These are phyloP conservation scores for Tausonia pullulans DNA, from an alignment of 1,284 basidiomycete species.

Conservation along the genomic window DNA sequence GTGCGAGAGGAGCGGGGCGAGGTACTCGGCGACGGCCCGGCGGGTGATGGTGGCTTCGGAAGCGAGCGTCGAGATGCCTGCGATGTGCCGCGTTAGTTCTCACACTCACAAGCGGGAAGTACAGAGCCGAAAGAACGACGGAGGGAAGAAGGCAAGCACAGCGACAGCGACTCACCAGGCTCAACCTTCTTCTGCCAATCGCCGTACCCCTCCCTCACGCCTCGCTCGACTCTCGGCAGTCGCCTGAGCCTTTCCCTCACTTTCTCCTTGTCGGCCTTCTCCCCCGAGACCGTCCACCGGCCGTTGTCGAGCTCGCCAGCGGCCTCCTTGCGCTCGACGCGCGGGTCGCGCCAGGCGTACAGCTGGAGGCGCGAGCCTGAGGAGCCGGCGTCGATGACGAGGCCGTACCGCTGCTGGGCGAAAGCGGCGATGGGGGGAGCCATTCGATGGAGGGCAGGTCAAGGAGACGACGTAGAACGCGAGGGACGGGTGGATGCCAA, in stretches of 20 bases:
- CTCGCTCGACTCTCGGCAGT: conserved; percentile 83
- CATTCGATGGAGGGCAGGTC: not conserved
- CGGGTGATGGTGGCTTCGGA: conserved; percentile 40
- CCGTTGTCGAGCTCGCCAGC: conserved; percentile 22
- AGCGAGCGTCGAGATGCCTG: conserved; percentile 80
- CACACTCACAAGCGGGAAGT: not conserved
- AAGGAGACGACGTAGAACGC: not conserved
- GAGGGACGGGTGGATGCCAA: too few relatives aligned
- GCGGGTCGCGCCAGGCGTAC: conserved; percentile 87
- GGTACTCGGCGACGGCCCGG: conserved; percentile 58
- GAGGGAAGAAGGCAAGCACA: not conserved
- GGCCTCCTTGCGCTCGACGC: conserved; percentile 31
- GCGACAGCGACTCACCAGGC: conserved; percentile 54
- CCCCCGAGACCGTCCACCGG: conserved; percentile 21
- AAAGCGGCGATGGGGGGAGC: conserved; percentile 24
- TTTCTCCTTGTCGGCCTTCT: conserved; percentile 21
- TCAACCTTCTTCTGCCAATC: conserved; percentile 88
- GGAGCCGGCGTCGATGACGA: conserved; percentile 96
- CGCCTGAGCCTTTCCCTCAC: conserved; percentile 30
- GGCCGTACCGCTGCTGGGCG: conserved; percentile 70
- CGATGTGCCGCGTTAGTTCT: not conserved
- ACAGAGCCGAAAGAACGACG: not conserved
- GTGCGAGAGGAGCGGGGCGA: conserved; percentile 72
- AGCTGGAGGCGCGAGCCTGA: conserved; percentile 93
- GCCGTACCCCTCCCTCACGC: conserved; percentile 53